A percentile compares a stretch with the other conserved stretches of the same genome.
phyloP scores from a whole-genome alignment of 192 early-diverging fungal genomes.

The Coemansia sp. region DNA sequence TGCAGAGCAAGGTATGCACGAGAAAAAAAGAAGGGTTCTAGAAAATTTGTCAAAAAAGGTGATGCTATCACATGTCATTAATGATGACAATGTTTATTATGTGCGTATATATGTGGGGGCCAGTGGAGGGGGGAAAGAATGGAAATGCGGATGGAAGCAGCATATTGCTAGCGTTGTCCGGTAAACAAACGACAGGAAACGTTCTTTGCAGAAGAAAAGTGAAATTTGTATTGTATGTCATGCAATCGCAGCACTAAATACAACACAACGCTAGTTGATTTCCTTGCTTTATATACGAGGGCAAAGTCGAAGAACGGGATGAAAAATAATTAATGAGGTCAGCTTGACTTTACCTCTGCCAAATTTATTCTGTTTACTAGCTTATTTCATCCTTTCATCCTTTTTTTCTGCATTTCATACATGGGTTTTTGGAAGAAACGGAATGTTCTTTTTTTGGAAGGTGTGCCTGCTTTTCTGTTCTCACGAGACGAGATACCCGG shows the following conservation, averaged over 20 bases:
- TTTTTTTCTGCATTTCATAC: background rate
- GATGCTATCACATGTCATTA: background rate
- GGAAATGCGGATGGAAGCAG: background rate
- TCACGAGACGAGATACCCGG: too few species aligned
- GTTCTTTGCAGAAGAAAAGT: background rate
- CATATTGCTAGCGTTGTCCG: background rate
- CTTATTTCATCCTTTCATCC: background rate
- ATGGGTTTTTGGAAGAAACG: background rate
- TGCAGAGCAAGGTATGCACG: too few species aligned
- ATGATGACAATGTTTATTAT: too few species aligned
- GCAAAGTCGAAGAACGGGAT: too few species aligned
- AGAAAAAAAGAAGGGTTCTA: slow-evolving; percentile 6
- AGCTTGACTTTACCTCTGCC: background rate
- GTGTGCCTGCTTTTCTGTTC: too few species aligned
- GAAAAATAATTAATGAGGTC: background rate
- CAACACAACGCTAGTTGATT: background rate
- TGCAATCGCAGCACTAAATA: too few species aligned
- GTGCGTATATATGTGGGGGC: too few species aligned
- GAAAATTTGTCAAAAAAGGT: slow-evolving; percentile 3
- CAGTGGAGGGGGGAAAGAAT: background rate
- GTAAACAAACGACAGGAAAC: background rate
- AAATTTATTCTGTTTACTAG: background rate
- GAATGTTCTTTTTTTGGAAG: too few species aligned
- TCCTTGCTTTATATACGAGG: background rate
- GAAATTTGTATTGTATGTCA: too few species aligned